phyloP scores from a whole-genome alignment of 768 basidiomycete species.

The Pleurotus ostreatus region DNA sequence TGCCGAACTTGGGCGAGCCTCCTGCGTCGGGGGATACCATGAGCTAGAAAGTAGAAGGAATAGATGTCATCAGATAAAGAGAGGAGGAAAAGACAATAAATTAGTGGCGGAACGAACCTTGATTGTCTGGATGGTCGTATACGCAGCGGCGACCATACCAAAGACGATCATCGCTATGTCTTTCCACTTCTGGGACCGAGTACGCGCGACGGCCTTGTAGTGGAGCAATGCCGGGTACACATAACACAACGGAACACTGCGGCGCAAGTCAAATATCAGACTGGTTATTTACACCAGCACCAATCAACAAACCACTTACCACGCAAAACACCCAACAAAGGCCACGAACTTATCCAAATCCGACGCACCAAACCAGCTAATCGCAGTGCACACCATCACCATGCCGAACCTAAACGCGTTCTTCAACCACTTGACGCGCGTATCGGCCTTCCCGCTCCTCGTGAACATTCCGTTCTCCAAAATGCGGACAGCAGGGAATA shows the following conservation, averaged over 20 bases:
- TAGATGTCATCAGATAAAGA: not conserved
- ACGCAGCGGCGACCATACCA: conserved; percentile 66
- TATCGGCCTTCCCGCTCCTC: conserved; percentile 77
- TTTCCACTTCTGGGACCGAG: conserved; percentile 54
- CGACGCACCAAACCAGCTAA: conserved; percentile 78
- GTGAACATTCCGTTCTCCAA: conserved; percentile 94
- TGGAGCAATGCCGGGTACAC: conserved; percentile 94
- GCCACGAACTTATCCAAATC: conserved; percentile 97
- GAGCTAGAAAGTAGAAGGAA: not conserved
- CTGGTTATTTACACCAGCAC: not conserved
- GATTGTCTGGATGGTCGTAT: conserved; percentile 80
- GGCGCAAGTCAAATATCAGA: not conserved
- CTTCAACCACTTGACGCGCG: conserved; percentile 93
- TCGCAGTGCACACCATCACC: conserved; percentile 74
- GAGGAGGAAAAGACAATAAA: not conserved
- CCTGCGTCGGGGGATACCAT: conserved; percentile 9
- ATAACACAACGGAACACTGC: conserved; percentile 88
- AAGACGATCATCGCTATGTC: conserved; percentile 78
- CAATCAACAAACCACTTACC: conserved; percentile 44
- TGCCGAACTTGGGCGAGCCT: conserved; percentile 10
- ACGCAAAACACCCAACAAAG: conserved; percentile 90
- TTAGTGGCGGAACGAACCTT: conserved; percentile 38
- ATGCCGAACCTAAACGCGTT: conserved; percentile 78
- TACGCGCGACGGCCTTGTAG: conserved; percentile 80
- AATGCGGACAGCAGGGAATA: conserved; percentile 97